phyloP scores from a whole-genome alignment of 371 early-diverging fungal genomes.

The Funneliformis caledonium region DNA sequence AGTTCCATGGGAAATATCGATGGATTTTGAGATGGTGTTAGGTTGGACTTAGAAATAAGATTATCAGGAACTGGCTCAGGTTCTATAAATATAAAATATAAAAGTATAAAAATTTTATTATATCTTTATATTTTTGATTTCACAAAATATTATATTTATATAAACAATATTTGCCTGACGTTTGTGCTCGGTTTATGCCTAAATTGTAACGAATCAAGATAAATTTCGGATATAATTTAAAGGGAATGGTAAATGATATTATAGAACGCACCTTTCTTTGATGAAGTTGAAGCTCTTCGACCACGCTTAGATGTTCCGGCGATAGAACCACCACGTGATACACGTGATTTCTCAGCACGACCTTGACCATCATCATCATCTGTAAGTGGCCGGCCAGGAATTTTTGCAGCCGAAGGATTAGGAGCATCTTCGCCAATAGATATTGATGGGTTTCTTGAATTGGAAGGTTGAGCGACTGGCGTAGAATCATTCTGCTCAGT shows the following conservation, averaged over 20 bases:
- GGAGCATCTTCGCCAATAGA: not conserved
- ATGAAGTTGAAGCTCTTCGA: conserved; percentile 10
- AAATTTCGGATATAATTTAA: not conserved
- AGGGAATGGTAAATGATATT: not conserved
- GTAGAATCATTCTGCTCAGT: conserved; percentile 1
- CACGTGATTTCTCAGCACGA: conserved; percentile 1
- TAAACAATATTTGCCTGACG: not conserved
- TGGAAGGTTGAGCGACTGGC: not conserved
- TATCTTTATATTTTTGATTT: not conserved
- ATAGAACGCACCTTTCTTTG: conserved; percentile 16
- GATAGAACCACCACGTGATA: not conserved
- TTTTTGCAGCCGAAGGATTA: conserved; percentile 3
- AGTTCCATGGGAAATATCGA: conserved; percentile 2
- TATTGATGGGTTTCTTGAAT: conserved; percentile 29
- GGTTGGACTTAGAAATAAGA: not conserved
- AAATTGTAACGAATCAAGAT: not conserved
- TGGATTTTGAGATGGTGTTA: not conserved
- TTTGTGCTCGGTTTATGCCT: not conserved
- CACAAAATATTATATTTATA: not conserved
- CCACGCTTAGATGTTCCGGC: conserved; percentile 4
- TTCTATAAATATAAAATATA: not conserved
- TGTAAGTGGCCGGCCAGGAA: conserved; percentile 16
- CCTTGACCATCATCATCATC: conserved; percentile 36
- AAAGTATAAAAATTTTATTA: not conserved
- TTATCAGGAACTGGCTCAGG: not conserved